Evolutionary conservation across 2,329 filamentous ascomycete species (phyloP).

Genomic region (Epichloe sylvatica): DNA sequence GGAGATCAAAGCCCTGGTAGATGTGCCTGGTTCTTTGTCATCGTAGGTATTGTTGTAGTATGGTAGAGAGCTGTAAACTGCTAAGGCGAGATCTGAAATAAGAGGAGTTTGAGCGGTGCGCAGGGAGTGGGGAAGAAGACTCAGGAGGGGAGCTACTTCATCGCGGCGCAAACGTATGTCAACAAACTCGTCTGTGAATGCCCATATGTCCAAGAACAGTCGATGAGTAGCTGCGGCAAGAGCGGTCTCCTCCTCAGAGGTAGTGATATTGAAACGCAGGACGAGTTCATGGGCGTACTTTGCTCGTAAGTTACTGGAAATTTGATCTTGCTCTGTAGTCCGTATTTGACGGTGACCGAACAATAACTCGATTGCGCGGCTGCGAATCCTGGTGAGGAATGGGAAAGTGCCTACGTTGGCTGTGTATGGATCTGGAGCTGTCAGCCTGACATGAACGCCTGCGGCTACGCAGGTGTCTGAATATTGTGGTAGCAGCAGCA

Average conservation of each 20-base stretch:
- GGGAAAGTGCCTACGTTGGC: slow-evolving; percentile 26
- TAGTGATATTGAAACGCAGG: slow-evolving; percentile 69
- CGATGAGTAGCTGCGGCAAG: slow-evolving; percentile 59
- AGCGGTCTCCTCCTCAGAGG: slow-evolving; percentile 51
- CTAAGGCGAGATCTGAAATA: slow-evolving; percentile 66
- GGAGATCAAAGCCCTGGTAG: slow-evolving; percentile 5
- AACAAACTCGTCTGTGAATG: slow-evolving; percentile 65
- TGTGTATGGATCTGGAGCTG: slow-evolving; percentile 1
- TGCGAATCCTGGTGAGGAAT: slow-evolving; percentile 35
- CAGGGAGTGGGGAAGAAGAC: slow-evolving; percentile 58
- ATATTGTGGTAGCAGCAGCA: not conserved
- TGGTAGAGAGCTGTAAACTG: slow-evolving; percentile 46
- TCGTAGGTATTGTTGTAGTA: slow-evolving; percentile 7
- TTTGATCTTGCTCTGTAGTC: slow-evolving; percentile 10
- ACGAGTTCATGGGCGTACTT: slow-evolving; percentile 73
- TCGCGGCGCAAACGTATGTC: slow-evolving; percentile 70
- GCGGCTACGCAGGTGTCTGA: not conserved
- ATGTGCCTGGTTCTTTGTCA: not conserved
- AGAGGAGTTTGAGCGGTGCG: slow-evolving; percentile 58
- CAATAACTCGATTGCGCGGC: slow-evolving; percentile 34
- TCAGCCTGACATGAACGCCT: not conserved
- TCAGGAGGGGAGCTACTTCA: slow-evolving; percentile 63
- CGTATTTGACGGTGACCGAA: slow-evolving; percentile 31
- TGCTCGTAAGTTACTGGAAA: slow-evolving; percentile 21
- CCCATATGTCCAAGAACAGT: slow-evolving; percentile 84